A percentile compares a stretch with the other conserved stretches of the same genome.
phyloP scores from a whole-genome alignment of 2,329 filamentous ascomycete genomes.

The Ophiostoma sp. region DNA sequence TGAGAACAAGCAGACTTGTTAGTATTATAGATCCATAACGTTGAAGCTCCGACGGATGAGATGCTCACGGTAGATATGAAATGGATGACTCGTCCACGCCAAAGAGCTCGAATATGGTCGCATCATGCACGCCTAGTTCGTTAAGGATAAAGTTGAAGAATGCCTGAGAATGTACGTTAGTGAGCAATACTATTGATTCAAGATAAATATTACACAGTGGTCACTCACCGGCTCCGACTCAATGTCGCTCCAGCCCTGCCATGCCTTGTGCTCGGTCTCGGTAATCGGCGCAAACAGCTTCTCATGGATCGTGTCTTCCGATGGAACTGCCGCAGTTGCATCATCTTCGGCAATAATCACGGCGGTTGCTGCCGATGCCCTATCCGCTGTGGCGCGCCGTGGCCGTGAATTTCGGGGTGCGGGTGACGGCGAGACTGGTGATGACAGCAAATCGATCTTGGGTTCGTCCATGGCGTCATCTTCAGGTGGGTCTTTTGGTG shows the following conservation, averaged over 20 bases:
- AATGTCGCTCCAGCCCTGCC: slow-evolving; percentile 77
- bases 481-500: neutral
- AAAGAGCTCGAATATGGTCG: slow-evolving; percentile 76
- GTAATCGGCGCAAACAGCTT: slow-evolving; percentile 49
- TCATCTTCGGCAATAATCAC: slow-evolving; percentile 12
- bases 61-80: slow-evolving; percentile 59
- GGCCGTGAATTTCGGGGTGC: neutral
- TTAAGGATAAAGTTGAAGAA: slow-evolving; percentile 84
- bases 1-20: slow-evolving; percentile 41
- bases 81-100: slow-evolving; percentile 67
- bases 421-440: neutral
- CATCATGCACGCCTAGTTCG: slow-evolving; percentile 71
- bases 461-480: neutral
- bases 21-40: too few relatives aligned
- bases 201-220: neutral
- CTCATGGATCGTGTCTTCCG: slow-evolving; percentile 31
- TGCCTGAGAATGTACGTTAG: slow-evolving; percentile 50
- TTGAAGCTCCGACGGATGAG: neutral
- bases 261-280: slow-evolving; percentile 57
- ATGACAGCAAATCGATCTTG: neutral
- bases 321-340: slow-evolving; percentile 20
- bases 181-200: slow-evolving; percentile 27
- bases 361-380: slow-evolving; percentile 20
- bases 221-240: slow-evolving; percentile 79
- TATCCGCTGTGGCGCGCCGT: slow-evolving; percentile 18